A percentile compares a stretch with the other conserved stretches of the same genome.
phyloP scores from a whole-genome alignment of 345 rosid genomes.

The Eucalyptus regnans region DNA sequence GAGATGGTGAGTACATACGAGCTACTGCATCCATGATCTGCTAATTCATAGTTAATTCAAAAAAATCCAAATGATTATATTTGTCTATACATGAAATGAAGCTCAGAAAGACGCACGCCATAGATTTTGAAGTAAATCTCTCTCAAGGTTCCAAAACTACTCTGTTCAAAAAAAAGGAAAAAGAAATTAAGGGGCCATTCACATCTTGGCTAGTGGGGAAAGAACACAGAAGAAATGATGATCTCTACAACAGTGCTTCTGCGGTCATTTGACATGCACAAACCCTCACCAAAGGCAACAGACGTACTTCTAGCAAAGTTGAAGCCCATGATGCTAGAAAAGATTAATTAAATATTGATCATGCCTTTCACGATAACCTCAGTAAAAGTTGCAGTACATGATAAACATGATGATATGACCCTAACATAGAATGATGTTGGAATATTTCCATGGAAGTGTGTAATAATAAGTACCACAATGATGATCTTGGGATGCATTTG shows the following conservation, averaged over 20 bases:
- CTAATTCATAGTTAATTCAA: background rate
- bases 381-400: background rate
- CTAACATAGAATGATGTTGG: background rate
- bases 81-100: background rate
- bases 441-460: background rate
- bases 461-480: slow-evolving; percentile 28
- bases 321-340: background rate
- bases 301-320: background rate
- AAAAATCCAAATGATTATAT: background rate
- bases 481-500: slow-evolving; percentile 31
- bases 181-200: background rate
- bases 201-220: background rate
- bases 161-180: background rate
- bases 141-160: background rate
- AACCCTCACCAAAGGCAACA: background rate
- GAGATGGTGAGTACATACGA: background rate
- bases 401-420: background rate
- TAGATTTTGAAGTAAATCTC: background rate
- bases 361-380: background rate
- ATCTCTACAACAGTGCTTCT: background rate
- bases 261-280: background rate
- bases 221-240: background rate
- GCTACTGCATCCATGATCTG: background rate
- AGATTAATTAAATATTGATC: background rate
- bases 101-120: background rate